Percentiles rank a stretch among this genome's conserved stretches.
Conservation (phyloP, 176 grass and related monocot species). For the Oropetium thomaeum region DNA sequence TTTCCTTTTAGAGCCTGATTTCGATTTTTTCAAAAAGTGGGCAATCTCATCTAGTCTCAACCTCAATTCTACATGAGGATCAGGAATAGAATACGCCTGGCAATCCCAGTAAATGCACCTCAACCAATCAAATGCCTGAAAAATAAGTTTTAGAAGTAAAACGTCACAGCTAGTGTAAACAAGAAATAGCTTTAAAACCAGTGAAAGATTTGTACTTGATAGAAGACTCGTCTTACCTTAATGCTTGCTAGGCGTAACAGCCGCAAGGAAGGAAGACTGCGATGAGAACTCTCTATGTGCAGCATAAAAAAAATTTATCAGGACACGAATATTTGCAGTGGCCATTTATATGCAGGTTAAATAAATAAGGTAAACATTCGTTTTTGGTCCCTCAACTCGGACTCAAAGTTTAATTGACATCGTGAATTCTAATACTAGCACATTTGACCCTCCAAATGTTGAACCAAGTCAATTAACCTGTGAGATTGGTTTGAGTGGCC, state of each 20-base stretch:
- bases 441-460: background rate
- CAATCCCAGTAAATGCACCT: slow-evolving; percentile 86
- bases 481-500: background rate
- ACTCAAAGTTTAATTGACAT: background rate
- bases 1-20: slow-evolving; percentile 61
- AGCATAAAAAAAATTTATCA: slow-evolving; percentile 8
- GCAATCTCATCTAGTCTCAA: slow-evolving; percentile 53
- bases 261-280: slow-evolving; percentile 69
- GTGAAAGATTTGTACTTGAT: slow-evolving; percentile 6
- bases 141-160: slow-evolving; percentile 36
- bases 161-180: background rate
- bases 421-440: background rate
- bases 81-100: slow-evolving; percentile 69
- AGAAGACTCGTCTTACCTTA: slow-evolving; percentile 49
- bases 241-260: slow-evolving; percentile 64
- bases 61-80: slow-evolving; percentile 60
- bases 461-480: background rate
- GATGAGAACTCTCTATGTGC: slow-evolving; percentile 82
- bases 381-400: background rate
- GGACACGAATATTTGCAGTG: background rate
- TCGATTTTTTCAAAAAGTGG: slow-evolving; percentile 45
- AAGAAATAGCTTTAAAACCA: slow-evolving; percentile 1
- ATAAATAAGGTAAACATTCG: background rate
- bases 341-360: background rate
- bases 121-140: slow-evolving; percentile 93